phyloP scores from a whole-genome alignment of 2,329 filamentous ascomycete genomes.

The Phaeomoniella chlamydospora region DNA sequence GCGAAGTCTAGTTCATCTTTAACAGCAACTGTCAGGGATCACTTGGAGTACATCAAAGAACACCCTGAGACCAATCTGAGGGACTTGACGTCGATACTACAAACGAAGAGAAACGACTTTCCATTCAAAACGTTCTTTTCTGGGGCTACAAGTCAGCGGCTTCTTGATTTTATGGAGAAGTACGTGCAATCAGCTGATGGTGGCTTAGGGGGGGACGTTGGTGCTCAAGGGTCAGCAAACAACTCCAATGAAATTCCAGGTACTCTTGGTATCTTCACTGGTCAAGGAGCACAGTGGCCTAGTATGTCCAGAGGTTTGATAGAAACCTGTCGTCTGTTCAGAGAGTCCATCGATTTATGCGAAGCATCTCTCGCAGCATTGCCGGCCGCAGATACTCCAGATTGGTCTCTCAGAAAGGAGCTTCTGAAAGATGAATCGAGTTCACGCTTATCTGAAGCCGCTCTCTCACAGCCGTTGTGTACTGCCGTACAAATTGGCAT shows the following conservation, averaged over 20 bases:
- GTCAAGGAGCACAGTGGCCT: slow-evolving; percentile 7
- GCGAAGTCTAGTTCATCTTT: not conserved
- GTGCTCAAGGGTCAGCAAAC: no score
- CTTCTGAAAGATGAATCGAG: slow-evolving; percentile 6
- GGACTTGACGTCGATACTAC: slow-evolving; percentile 1
- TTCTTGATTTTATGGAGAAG: not conserved
- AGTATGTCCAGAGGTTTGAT: slow-evolving; percentile 3
- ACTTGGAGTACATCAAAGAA: not conserved
- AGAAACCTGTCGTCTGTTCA: not conserved
- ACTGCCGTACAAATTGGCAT: slow-evolving; percentile 12
- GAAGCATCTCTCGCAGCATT: slow-evolving; percentile 10
- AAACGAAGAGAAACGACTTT: not conserved
- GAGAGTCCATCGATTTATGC: slow-evolving; percentile 4
- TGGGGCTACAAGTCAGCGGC: not conserved
- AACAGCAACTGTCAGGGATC: not conserved
- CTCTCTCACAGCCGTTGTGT: slow-evolving; percentile 12
- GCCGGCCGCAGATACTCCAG: slow-evolving; percentile 9
- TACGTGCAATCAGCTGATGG: not conserved
- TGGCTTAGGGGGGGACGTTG: no score
- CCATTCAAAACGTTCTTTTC: slow-evolving; percentile 1
- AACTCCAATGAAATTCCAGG: no score
- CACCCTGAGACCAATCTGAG: not conserved
- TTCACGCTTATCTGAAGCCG: slow-evolving; percentile 11
- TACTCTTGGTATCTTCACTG: slow-evolving; percentile 5
- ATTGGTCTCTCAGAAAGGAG: slow-evolving; percentile 11